Percentiles rank a stretch among this genome's conserved stretches.
phyloP scores from a whole-genome alignment of 768 basidiomycete species.

The Leccinum barrowsii region DNA sequence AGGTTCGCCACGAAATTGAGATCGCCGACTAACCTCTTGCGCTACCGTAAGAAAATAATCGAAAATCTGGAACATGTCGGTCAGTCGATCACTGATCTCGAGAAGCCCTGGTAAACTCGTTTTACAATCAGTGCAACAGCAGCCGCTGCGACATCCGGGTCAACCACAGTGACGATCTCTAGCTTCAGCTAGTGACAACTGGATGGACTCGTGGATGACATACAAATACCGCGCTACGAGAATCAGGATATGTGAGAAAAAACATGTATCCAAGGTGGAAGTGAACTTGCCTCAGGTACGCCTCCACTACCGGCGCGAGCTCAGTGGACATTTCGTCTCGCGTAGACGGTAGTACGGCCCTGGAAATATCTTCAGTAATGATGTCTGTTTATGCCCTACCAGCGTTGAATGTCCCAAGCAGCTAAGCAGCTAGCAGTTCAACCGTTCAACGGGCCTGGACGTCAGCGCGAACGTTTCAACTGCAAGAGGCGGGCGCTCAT shows the following conservation, averaged over 20 bases:
- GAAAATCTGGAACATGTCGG: slow-evolving; percentile 6
- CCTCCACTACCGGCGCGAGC: background rate
- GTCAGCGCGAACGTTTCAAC: background rate
- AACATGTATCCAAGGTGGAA: background rate
- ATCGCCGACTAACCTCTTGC: slow-evolving; percentile 7
- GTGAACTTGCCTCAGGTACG: background rate
- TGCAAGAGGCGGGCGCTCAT: background rate
- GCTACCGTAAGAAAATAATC: slow-evolving; percentile 17
- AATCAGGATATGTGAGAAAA: background rate
- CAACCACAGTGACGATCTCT: background rate
- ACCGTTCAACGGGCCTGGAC: too few species aligned
- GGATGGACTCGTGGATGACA: background rate
- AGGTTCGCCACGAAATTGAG: background rate
- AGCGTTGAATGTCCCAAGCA: background rate
- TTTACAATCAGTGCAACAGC: background rate
- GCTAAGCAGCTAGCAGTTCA: too few species aligned
- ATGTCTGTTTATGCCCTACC: background rate
- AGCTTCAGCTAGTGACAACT: background rate
- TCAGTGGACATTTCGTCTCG: too few species aligned
- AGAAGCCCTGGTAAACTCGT: background rate
- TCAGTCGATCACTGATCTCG: background rate
- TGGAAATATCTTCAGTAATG: background rate
- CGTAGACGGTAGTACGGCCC: background rate
- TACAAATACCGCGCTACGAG: background rate
- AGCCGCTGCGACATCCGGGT: background rate